phyloP scores from a whole-genome alignment of 2,329 filamentous ascomycete genomes.

The Fusarium avenaceum region DNA sequence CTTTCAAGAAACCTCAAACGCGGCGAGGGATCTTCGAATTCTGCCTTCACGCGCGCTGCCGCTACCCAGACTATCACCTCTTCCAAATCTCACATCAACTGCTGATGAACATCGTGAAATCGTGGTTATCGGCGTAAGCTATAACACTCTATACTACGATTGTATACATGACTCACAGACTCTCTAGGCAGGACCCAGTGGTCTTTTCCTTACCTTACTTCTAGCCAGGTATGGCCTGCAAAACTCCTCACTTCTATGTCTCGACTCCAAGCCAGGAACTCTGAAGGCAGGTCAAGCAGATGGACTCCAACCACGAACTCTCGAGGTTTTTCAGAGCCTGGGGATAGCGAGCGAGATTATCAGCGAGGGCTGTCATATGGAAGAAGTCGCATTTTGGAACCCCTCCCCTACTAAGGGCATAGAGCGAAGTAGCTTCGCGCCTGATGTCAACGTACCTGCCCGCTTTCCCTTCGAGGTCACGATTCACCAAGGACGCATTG shows the following conservation, averaged over 20 bases:
- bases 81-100: background rate
- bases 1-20: conserved; percentile 21
- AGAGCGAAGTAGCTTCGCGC: conserved; percentile 18
- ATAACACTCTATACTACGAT: accelerated
- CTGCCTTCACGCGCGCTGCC: conserved; percentile 14
- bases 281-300: conserved; percentile 26
- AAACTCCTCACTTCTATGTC: conserved; percentile 7
- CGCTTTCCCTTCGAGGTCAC: conserved; percentile 19
- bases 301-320: conserved; percentile 22
- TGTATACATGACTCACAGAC: background rate
- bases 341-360: conserved; percentile 25
- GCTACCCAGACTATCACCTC: conserved; percentile 3
- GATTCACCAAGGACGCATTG: conserved; percentile 25
- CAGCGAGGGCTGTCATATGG: conserved; percentile 27
- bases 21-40: conserved; percentile 14
- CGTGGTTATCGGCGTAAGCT: conserved; percentile 16
- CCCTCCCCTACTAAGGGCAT: conserved; percentile 8
- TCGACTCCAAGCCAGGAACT: conserved; percentile 19
- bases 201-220: conserved; percentile 12
- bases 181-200: conserved; percentile 13
- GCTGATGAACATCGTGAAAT: conserved; percentile 4
- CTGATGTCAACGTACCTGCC: conserved; percentile 19
- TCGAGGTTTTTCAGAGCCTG: conserved; percentile 22
- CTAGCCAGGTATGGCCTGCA: conserved; percentile 18
- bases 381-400: conserved; percentile 30